phyloP scores from a whole-genome alignment of 2,329 filamentous ascomycete species.

The Arachnomyces sp. region DNA sequence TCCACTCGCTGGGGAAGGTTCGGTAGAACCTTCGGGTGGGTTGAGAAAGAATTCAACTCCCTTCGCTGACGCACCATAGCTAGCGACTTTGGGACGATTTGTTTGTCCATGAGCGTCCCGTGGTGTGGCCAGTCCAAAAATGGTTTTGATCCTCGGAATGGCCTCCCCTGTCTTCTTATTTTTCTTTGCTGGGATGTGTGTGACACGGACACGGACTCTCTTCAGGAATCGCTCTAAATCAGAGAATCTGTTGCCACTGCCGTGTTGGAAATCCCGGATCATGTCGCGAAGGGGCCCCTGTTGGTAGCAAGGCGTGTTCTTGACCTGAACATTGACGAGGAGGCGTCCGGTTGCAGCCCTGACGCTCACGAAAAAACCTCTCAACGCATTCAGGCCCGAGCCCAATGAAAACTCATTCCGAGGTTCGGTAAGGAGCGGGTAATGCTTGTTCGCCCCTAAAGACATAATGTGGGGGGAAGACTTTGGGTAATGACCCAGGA shows the following conservation, averaged over 20 bases:
- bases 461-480: slow-evolving; percentile 33
- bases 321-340: slow-evolving; percentile 56
- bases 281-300: slow-evolving; percentile 32
- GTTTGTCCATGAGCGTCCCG: slow-evolving; percentile 27
- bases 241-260: slow-evolving; percentile 13
- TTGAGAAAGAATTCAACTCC: slow-evolving; percentile 49
- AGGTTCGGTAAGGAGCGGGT: slow-evolving; percentile 29
- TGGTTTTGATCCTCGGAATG: slow-evolving; percentile 37
- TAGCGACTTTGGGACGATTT: slow-evolving; percentile 29
- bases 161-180: slow-evolving; percentile 23
- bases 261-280: slow-evolving; percentile 23
- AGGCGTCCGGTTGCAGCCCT: slow-evolving; percentile 51
- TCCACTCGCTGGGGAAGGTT: slow-evolving; percentile 5
- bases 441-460: slow-evolving; percentile 48
- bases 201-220: slow-evolving; percentile 32
- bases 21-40: slow-evolving; percentile 12
- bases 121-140: slow-evolving; percentile 37
- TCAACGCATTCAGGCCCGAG: slow-evolving; percentile 47
- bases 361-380: slow-evolving; percentile 56
- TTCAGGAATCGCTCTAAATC: slow-evolving; percentile 30
- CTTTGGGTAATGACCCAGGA: slow-evolving; percentile 44
- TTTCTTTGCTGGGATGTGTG: slow-evolving; percentile 29
- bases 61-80: slow-evolving; percentile 40
- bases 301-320: slow-evolving; percentile 51
- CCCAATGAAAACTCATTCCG: slow-evolving; percentile 35